A percentile compares a stretch with the other conserved stretches of the same genome.
Conservation (phyloP, 148 eudicot species). For the Arbutus unedo region DNA sequence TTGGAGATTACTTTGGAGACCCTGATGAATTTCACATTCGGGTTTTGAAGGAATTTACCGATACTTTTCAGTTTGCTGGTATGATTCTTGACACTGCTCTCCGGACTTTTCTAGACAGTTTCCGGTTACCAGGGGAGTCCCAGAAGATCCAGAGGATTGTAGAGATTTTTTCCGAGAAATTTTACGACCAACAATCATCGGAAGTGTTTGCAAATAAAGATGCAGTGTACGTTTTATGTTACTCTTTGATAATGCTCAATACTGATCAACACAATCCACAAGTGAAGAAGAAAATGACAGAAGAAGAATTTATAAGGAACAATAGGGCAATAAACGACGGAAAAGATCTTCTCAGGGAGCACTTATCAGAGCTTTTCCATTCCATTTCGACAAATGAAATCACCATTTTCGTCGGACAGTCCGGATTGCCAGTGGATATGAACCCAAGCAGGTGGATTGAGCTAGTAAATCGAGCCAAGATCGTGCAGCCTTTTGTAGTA, state of each 20-base stretch:
- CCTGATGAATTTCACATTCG: slow-evolving; percentile 72
- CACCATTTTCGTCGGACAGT: slow-evolving; percentile 43
- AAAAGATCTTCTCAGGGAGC: slow-evolving; percentile 82
- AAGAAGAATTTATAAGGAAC: slow-evolving; percentile 87
- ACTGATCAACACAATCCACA: slow-evolving; percentile 97
- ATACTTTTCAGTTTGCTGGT: slow-evolving; percentile 70
- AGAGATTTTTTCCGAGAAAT: slow-evolving; percentile 76
- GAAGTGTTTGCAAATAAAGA: slow-evolving; percentile 72
- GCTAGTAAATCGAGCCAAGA: slow-evolving; percentile 57
- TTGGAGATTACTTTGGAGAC: slow-evolving; percentile 89
- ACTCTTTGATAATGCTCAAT: slow-evolving; percentile 89
- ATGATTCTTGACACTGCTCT: slow-evolving; percentile 75
- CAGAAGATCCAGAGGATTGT: slow-evolving; percentile 83
- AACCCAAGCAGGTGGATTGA: slow-evolving; percentile 84
- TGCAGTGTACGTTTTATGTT: slow-evolving; percentile 65
- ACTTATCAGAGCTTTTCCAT: slow-evolving; percentile 73
- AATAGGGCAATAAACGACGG: slow-evolving; percentile 86
- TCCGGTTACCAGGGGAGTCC: slow-evolving; percentile 92
- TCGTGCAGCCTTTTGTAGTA: slow-evolving; percentile 37
- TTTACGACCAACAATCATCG: slow-evolving; percentile 70
- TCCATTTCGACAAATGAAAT: slow-evolving; percentile 73
- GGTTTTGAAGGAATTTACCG: slow-evolving; percentile 74
- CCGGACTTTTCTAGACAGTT: slow-evolving; percentile 66
- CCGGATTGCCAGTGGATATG: slow-evolving; percentile 49
- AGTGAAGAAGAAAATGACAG: slow-evolving; percentile 98